Conservation (phyloP, 345 rosid species). For the Sapria himalayana region DNA sequence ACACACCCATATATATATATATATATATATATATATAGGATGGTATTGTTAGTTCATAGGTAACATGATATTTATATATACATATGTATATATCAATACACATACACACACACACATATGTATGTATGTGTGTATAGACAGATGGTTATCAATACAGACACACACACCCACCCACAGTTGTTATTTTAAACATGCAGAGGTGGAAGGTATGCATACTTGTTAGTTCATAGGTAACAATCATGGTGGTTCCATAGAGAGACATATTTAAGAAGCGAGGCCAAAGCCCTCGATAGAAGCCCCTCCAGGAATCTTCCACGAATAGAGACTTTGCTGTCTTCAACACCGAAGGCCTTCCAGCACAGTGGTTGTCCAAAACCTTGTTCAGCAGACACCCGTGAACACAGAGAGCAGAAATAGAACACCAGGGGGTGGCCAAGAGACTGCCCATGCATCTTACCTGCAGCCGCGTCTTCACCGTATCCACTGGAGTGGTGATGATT, state of each 20-base stretch:
- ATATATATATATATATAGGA: too few species aligned
- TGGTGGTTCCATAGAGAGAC: conserved; percentile 48
- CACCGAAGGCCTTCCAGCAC: conserved; percentile 40
- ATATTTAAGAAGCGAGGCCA: conserved; percentile 41
- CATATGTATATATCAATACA: too few species aligned
- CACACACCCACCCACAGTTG: too few species aligned
- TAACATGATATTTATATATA: too few species aligned
- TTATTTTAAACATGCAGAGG: neutral
- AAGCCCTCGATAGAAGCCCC: conserved; percentile 49
- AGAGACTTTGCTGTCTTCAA: conserved; percentile 28
- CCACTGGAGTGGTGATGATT: conserved; percentile 39
- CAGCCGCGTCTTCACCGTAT: conserved; percentile 42
- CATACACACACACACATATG: too few species aligned
- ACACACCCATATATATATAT: too few species aligned
- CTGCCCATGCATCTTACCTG: conserved; percentile 20
- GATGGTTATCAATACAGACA: too few species aligned
- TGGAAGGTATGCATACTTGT: conserved; percentile 20
- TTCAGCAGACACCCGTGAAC: neutral
- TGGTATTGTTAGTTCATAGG: too few species aligned
- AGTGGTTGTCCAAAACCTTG: conserved; percentile 40
- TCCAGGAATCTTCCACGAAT: conserved; percentile 31
- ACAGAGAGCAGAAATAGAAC: too few species aligned
- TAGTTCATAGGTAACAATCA: conserved; percentile 49
- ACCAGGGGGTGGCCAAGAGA: neutral
- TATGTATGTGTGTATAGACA: too few species aligned